These are phyloP conservation scores for Candida quercuum DNA, from an alignment of 805 yeast species.

Conservation along the genomic window DNA sequence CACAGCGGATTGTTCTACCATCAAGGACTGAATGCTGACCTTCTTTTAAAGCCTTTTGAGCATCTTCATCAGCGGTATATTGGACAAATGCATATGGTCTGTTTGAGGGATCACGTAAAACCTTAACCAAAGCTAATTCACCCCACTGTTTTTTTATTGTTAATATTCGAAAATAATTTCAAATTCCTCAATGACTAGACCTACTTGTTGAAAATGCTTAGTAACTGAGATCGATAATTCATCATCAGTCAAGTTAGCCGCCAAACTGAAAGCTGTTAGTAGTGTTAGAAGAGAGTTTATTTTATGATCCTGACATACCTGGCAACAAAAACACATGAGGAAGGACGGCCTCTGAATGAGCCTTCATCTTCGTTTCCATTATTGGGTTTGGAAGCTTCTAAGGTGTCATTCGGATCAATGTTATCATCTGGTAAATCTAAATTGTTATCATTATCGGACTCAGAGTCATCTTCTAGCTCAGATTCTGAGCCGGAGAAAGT, in stretches of 20 bases:
- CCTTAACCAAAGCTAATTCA: slow-evolving; percentile 65
- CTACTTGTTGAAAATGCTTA: slow-evolving; percentile 47
- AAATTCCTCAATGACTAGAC: too few species aligned
- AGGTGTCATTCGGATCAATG: slow-evolving; percentile 12
- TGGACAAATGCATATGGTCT: slow-evolving; percentile 94
- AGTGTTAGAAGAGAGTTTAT: too few species aligned
- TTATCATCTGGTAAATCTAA: slow-evolving; percentile 12
- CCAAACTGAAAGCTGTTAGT: slow-evolving; percentile 38
- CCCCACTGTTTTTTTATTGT: slow-evolving; percentile 51
- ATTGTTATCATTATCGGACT: slow-evolving; percentile 18
- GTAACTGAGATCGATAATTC: slow-evolving; percentile 65
- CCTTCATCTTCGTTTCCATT: slow-evolving; percentile 1
- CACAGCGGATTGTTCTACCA: slow-evolving; percentile 80
- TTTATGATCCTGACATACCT: slow-evolving; percentile 14
- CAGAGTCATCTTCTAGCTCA: slow-evolving; percentile 11
- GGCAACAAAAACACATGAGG: slow-evolving; percentile 89
- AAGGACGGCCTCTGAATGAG: slow-evolving; percentile 55
- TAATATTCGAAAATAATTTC: too few species aligned
- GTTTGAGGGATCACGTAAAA: slow-evolving; percentile 71
- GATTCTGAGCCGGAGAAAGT: slow-evolving; percentile 20
- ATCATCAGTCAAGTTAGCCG: slow-evolving; percentile 62
- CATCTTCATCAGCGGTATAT: slow-evolving; percentile 65
- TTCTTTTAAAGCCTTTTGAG: slow-evolving; percentile 55
- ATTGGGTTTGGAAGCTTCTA: slow-evolving; percentile 4
- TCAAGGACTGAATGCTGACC: slow-evolving; percentile 68